Conservation (phyloP, 1,139 yeast genomes). For the Kazachstania sp. region DNA sequence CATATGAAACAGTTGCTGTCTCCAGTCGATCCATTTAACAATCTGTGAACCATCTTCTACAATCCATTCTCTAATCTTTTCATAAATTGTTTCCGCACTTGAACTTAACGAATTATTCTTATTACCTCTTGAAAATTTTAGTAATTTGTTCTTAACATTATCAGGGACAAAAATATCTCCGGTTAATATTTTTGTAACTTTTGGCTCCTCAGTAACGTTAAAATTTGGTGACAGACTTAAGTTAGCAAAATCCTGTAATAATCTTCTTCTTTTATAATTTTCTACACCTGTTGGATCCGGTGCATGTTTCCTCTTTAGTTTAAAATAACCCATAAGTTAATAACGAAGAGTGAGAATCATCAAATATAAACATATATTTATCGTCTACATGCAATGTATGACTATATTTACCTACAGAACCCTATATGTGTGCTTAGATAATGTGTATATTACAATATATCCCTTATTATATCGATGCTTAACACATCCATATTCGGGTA, state of each 20-base stretch:
- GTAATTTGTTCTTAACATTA: constrained; percentile 6
- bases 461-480: no score
- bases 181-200: constrained; percentile 7
- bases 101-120: not conserved
- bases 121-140: not conserved
- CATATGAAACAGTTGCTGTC: constrained; percentile 10
- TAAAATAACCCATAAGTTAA: constrained; percentile 3
- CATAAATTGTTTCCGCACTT: constrained; percentile 10
- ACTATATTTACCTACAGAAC: no score
- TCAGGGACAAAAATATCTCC: constrained; percentile 6
- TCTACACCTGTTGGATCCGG: constrained; percentile 22
- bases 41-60: constrained; percentile 21
- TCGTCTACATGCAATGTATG: no score
- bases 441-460: no score
- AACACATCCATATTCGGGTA: no score
- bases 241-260: constrained; percentile 26
- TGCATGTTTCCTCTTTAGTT: constrained; percentile 22
- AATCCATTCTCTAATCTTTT: constrained; percentile 16
- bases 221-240: constrained; percentile 11
- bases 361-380: not conserved
- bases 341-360: not conserved
- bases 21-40: constrained; percentile 23
- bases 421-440: no score
- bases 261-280: constrained; percentile 25
- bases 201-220: not conserved